Evolutionary conservation across 2,329 filamentous ascomycete species (phyloP).

Genomic region (Neopestalotiopsis clavispora): DNA sequence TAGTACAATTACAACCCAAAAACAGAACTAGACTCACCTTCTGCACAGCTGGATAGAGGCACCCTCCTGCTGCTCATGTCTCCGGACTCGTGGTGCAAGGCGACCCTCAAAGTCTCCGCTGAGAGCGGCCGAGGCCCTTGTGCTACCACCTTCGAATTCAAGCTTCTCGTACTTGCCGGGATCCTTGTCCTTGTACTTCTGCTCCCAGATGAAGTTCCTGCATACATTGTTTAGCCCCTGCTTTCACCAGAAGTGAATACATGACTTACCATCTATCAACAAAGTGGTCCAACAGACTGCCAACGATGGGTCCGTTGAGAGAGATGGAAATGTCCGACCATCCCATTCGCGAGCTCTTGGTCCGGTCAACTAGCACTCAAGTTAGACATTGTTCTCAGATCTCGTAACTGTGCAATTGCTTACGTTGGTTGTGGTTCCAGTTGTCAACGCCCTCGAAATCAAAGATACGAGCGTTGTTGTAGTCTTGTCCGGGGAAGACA

Average conservation of each 20-base stretch:
- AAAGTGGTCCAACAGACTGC: constrained; percentile 79
- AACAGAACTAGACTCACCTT: too few species aligned
- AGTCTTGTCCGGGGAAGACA: constrained; percentile 89
- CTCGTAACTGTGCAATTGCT: constrained; percentile 24
- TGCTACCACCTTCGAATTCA: constrained; percentile 23
- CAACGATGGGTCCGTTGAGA: constrained; percentile 74
- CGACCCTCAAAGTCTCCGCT: constrained; percentile 51
- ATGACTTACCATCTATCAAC: constrained; percentile 72
- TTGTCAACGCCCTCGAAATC: constrained; percentile 80
- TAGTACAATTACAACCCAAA: too few species aligned
- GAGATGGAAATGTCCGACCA: constrained; percentile 89
- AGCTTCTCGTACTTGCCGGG: constrained; percentile 54
- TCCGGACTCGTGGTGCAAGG: constrained; percentile 45
- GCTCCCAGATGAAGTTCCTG: constrained; percentile 82
- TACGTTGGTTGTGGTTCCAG: constrained; percentile 82
- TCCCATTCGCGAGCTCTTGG: constrained; percentile 82
- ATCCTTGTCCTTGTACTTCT: constrained; percentile 71
- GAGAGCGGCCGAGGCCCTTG: constrained; percentile 25
- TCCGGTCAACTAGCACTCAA: constrained; percentile 68
- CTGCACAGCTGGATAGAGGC: constrained; percentile 54
- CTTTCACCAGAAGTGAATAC: not conserved
- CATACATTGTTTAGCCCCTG: constrained; percentile 20
- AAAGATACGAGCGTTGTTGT: constrained; percentile 85
- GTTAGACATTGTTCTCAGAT: constrained; percentile 18
- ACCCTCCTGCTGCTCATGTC: constrained; percentile 36